Evolutionary conservation across 1,139 yeast species (phyloP).

Genomic region (Scheffersomyces quercinus): DNA sequence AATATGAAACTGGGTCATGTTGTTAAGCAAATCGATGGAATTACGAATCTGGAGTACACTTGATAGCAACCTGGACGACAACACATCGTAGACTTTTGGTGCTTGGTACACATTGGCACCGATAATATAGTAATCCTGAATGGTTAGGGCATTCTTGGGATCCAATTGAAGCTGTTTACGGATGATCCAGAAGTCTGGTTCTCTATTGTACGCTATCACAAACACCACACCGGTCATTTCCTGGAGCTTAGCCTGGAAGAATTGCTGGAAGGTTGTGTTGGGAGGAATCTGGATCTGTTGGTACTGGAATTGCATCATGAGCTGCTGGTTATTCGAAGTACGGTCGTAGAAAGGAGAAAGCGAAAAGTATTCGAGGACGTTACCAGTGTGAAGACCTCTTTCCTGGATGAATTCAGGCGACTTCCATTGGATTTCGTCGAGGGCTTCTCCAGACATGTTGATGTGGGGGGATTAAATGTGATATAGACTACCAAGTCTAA

Average conservation of each 20-base stretch:
- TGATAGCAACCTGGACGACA: slow-evolving; percentile 40
- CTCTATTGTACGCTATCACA: slow-evolving; percentile 69
- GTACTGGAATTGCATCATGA: slow-evolving; percentile 94
- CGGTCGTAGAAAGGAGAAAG: slow-evolving; percentile 95
- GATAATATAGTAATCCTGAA: slow-evolving; percentile 78
- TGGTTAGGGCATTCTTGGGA: slow-evolving; percentile 50
- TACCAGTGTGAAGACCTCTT: slow-evolving; percentile 81
- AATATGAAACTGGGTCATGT: slow-evolving; percentile 35
- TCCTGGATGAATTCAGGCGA: slow-evolving; percentile 96
- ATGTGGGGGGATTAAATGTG: neutral
- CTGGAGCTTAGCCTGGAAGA: slow-evolving; percentile 55
- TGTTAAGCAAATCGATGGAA: slow-evolving; percentile 34
- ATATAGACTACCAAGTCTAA: too few species aligned
- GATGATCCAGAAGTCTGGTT: slow-evolving; percentile 91
- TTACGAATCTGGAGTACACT: slow-evolving; percentile 39
- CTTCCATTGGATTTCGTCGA: slow-evolving; percentile 95
- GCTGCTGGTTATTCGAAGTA: slow-evolving; percentile 88
- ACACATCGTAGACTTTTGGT: slow-evolving; percentile 53
- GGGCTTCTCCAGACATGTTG: slow-evolving; percentile 28
- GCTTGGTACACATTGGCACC: slow-evolving; percentile 95
- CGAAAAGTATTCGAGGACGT: slow-evolving; percentile 88
- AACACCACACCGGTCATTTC: slow-evolving; percentile 89
- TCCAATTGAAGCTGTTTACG: slow-evolving; percentile 72
- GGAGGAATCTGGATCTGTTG: slow-evolving; percentile 53
- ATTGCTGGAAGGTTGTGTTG: slow-evolving; percentile 27